A percentile compares a stretch with the other conserved stretches of the same genome.
Evolutionary conservation across 2,329 filamentous ascomycete species (phyloP).

Genomic region (Aspergillus vadensis): DNA sequence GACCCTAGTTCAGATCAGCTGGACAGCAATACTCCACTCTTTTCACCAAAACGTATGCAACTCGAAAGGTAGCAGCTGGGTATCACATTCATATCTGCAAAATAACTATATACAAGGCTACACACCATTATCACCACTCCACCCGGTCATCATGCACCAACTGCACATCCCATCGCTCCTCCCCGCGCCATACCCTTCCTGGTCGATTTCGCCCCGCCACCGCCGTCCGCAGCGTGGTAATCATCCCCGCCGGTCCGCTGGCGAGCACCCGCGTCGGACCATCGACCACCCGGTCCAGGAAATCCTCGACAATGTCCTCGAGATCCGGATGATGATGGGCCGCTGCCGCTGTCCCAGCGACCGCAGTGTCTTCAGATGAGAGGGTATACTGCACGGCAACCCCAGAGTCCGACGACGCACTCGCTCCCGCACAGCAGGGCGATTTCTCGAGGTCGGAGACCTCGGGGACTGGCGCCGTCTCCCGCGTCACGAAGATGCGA

Average conservation of each 20-base stretch:
- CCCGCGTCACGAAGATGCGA: constrained; percentile 62
- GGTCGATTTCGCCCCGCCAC: constrained; percentile 52
- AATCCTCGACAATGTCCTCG: constrained; percentile 50
- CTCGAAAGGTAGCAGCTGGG: no score
- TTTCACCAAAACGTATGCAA: no score
- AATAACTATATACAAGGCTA: no score
- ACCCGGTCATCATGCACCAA: constrained; percentile 64
- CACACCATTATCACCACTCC: constrained; percentile 18
- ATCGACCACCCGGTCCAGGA: constrained; percentile 48
- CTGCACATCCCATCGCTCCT: constrained; percentile 58
- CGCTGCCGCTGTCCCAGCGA: constrained; percentile 2
- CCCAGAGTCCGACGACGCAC: not conserved
- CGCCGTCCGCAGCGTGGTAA: constrained; percentile 43
- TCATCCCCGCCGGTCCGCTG: constrained; percentile 62
- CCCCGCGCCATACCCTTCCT: constrained; percentile 58
- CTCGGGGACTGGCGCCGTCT: constrained; percentile 27
- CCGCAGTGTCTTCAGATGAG: not conserved
- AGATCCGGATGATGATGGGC: constrained; percentile 26
- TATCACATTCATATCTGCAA: no score
- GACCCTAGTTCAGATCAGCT: no score
- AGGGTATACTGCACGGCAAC: constrained; percentile 17
- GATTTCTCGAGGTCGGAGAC: not conserved
- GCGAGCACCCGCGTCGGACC: constrained; percentile 61
- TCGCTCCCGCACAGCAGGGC: not conserved
- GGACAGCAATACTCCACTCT: no score